Evolutionary conservation across 2,329 filamentous ascomycete genomes (phyloP).

Genomic region (Rosellinia necatrix): DNA sequence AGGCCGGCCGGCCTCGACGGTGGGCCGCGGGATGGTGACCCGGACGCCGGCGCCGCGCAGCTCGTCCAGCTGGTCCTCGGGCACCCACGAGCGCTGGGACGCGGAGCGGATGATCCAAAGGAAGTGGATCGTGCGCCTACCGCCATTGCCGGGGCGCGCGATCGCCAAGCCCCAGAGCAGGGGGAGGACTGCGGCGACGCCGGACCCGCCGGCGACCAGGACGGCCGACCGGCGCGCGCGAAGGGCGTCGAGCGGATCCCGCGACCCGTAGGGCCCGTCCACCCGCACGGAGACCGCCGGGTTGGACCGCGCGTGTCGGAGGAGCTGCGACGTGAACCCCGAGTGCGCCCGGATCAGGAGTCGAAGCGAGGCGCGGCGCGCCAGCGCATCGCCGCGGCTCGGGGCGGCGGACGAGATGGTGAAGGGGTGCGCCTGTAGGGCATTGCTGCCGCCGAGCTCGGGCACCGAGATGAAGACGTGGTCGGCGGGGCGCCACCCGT

Average conservation of each 20-base stretch:
- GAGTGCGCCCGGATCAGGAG: conserved; percentile 64
- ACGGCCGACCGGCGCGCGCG: conserved; percentile 53
- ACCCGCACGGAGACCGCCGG: conserved; percentile 53
- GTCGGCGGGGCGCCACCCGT: conserved; percentile 65
- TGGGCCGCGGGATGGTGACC: conserved; percentile 59
- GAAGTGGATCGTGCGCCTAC: conserved; percentile 50
- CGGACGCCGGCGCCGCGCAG: conserved; percentile 54
- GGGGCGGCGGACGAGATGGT: conserved; percentile 67
- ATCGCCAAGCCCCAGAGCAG: conserved; percentile 57
- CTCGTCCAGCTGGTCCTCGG: conserved; percentile 53
- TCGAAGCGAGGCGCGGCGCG: conserved; percentile 57
- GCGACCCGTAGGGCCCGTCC: conserved; percentile 69
- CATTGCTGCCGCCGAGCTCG: conserved; percentile 54
- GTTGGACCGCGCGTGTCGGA: conserved; percentile 54
- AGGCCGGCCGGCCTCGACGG: conserved; percentile 56
- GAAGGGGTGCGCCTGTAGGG: conserved; percentile 67
- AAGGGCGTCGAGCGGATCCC: conserved; percentile 58
- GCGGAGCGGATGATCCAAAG: conserved; percentile 64
- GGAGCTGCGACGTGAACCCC: conserved; percentile 63
- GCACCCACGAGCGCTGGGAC: conserved; percentile 59
- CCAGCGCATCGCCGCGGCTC: conserved; percentile 22
- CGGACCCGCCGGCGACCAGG: conserved; percentile 66
- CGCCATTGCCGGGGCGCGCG: conserved; percentile 17
- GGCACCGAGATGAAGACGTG: conserved; percentile 68
- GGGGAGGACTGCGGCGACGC: conserved; percentile 67